These are phyloP conservation scores for Trichosanthes truncata DNA, from an alignment of 306 rosid genomes.

Conservation along the genomic window DNA sequence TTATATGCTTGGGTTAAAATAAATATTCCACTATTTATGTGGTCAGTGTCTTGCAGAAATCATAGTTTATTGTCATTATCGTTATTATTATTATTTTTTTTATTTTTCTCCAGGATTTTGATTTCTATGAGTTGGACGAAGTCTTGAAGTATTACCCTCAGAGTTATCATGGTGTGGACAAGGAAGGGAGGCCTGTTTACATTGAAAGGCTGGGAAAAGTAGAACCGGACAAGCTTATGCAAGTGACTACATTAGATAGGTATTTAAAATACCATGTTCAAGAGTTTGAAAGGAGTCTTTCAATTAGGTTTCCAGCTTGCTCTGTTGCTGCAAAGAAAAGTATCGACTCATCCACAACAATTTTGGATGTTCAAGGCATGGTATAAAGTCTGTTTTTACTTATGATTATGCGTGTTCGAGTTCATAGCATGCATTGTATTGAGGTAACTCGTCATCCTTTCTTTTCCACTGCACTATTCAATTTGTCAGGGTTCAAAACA, in stretches of 20 bases:
- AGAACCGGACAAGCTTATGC: slow-evolving; percentile 70
- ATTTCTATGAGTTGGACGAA: slow-evolving; percentile 58
- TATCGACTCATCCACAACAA: slow-evolving; percentile 80
- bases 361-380: slow-evolving; percentile 88
- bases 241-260: slow-evolving; percentile 66
- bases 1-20: too few relatives aligned
- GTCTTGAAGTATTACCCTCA: slow-evolving; percentile 80
- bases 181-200: slow-evolving; percentile 83
- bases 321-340: slow-evolving; percentile 87
- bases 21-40: not conserved
- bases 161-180: slow-evolving; percentile 85
- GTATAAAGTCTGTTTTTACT: slow-evolving; percentile 34
- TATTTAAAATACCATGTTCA: slow-evolving; percentile 80
- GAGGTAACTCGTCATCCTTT: not conserved
- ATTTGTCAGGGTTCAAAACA: slow-evolving; percentile 70
- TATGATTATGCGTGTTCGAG: not conserved
- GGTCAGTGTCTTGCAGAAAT: not conserved
- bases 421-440: not conserved
- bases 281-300: slow-evolving; percentile 68
- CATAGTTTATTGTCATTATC: not conserved
- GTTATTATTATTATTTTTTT: not conserved
- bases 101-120: slow-evolving; percentile 49
- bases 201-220: slow-evolving; percentile 85
- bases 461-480: slow-evolving; percentile 11
- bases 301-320: slow-evolving; percentile 88